Evolutionary conservation across 441 rosid genomes (phyloP), one percentile per base, ranked within the genome.

Genomic region (Erysimum cheiri): DNA sequence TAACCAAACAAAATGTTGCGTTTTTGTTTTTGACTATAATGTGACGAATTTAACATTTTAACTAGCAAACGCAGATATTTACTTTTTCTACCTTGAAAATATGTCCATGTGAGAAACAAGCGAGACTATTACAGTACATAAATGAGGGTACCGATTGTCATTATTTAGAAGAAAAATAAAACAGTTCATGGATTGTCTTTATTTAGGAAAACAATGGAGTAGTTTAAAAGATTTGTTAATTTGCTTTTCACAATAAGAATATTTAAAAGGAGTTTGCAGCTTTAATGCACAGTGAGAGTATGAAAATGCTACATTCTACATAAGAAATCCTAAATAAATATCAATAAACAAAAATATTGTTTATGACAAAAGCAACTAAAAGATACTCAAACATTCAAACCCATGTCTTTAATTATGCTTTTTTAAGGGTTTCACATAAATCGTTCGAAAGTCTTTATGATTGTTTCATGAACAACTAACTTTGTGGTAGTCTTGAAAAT

Each of bases 181-280:
- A 26, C 8, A 64, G 76, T 44, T 36, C 6, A 35, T 17, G 15
- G 0, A 26, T 72, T 64, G 76, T 72, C 64, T 55, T 46, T 72
- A 56, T 56, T 37, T 35, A 54, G 70, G 32, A 64, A 71, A 63
- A 56, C n/a, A n/a, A n/a, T n/a, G n/a, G 0, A 46, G 64, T 33
- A 56, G 70, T 44, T 62, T 32, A 54, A 28, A 35, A 10, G 5
- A 11, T 24, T 46, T 31, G 13, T 4, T 22, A 1, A 22, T 4
- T 56, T 32, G 3, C 28, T 36, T 36, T 13, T 49, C 2, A 59
- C 66, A 59, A 36, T 19, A 40, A 22, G 29, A 66, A 43, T 32
- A 55, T 43, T 56, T 55, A 1, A 53, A 66, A 39, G 13, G 40
- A 52, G 29, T 41, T 14, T 19, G 47, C 35, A 43, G 8, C 10